Evolutionary conservation across 768 basidiomycete species (phyloP).

Genomic region (Russula virescens): DNA sequence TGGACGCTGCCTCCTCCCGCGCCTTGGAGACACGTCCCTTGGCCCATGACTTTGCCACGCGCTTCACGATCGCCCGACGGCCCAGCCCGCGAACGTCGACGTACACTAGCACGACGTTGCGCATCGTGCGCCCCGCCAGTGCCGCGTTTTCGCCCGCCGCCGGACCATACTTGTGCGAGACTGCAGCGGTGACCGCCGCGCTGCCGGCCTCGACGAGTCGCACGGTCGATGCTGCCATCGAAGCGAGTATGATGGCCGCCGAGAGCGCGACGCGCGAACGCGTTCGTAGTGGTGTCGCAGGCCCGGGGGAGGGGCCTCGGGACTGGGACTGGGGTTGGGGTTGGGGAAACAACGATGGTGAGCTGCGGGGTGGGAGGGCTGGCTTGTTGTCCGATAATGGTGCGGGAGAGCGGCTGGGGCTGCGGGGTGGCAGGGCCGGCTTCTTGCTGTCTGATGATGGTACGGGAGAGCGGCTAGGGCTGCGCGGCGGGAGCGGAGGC

Average conservation of each 20-base stretch:
- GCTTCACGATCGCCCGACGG: conserved; percentile 17
- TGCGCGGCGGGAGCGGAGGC: conserved; percentile 21
- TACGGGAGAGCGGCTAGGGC: conserved; percentile 8
- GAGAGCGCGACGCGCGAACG: conserved; percentile 16
- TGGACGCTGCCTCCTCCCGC: background rate
- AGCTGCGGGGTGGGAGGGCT: background rate
- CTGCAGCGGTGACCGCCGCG: conserved; percentile 21
- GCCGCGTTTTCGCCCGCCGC: conserved; percentile 17
- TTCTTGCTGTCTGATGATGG: background rate
- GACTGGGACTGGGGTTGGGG: no score
- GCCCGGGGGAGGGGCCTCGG: background rate
- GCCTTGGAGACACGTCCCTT: background rate
- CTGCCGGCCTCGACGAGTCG: conserved; percentile 19
- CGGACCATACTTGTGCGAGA: conserved; percentile 21
- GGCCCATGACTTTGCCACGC: conserved; percentile 11
- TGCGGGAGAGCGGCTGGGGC: background rate
- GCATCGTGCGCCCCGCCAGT: conserved; percentile 16
- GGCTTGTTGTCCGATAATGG: background rate
- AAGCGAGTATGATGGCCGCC: conserved; percentile 19
- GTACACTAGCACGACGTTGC: conserved; percentile 24
- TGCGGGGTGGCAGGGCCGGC: conserved; percentile 1
- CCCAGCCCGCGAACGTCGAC: conserved; percentile 21
- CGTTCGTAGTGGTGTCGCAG: background rate
- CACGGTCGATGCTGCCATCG: conserved; percentile 4
- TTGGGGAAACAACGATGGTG: background rate